Evolutionary conservation across 2,329 filamentous ascomycete genomes (phyloP).

Genomic region (Dothistroma septosporum): DNA sequence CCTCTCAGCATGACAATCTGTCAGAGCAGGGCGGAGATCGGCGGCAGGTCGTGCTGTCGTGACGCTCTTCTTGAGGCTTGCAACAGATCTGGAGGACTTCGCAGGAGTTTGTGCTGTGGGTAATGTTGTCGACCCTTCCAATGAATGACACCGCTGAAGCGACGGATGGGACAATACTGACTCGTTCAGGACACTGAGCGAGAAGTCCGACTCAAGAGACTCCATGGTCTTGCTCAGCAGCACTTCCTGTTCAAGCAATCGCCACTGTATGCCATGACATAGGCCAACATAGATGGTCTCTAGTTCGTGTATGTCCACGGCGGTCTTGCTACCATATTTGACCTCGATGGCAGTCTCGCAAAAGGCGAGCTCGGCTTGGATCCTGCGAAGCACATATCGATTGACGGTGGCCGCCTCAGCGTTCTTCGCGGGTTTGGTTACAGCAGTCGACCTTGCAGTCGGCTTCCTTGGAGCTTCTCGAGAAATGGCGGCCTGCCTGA

Average conservation of each 20-base stretch:
- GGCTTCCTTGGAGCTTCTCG: not conserved
- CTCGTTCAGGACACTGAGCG: conserved; percentile 56
- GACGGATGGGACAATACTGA: conserved; percentile 86
- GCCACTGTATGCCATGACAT: conserved; percentile 5
- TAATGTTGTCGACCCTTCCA: not conserved
- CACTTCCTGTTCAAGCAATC: conserved; percentile 10
- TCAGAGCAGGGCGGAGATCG: not conserved
- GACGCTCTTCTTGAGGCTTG: not conserved
- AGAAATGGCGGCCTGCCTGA: not conserved
- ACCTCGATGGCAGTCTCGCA: conserved; percentile 9
- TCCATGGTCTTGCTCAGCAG: conserved; percentile 12
- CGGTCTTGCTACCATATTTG: conserved; percentile 5
- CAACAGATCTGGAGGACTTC: not conserved
- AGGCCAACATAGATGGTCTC: conserved; percentile 5
- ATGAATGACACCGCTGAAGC: conserved; percentile 38
- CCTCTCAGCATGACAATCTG: not conserved
- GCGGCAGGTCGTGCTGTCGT: not conserved
- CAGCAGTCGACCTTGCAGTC: not conserved
- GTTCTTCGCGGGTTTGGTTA: not conserved
- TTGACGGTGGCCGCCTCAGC: not conserved
- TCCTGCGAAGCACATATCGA: not conserved
- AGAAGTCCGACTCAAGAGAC: conserved; percentile 59
- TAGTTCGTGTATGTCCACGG: conserved; percentile 1
- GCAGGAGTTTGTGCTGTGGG: not conserved
- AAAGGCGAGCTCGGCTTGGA: not conserved